A percentile compares a stretch with the other conserved stretches of the same genome.
Conservation (phyloP, 2,329 filamentous ascomycete genomes). For the Diaporthe sp. region DNA sequence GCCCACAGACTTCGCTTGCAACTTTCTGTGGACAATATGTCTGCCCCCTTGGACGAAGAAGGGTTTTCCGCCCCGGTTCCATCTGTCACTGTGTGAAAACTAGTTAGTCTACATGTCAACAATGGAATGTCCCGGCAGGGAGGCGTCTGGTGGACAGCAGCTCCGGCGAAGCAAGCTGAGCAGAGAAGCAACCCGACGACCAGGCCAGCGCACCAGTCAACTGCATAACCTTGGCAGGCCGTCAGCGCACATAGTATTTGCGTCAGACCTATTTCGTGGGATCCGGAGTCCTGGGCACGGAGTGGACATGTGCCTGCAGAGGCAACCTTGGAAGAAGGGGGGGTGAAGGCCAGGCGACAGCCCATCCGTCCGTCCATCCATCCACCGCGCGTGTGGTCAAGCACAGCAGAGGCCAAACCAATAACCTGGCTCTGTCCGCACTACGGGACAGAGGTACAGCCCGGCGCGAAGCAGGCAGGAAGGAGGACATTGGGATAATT, state of each 20-base stretch:
- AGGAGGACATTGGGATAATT: slow-evolving; percentile 18
- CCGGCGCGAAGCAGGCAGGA: slow-evolving; percentile 16
- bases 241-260: slow-evolving; percentile 20
- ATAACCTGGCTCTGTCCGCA: slow-evolving; percentile 14
- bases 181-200: not conserved
- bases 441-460: slow-evolving; percentile 3
- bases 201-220: slow-evolving; percentile 18
- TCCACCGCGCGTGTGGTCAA: not conserved
- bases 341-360: slow-evolving; percentile 1
- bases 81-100: not conserved
- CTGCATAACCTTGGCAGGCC: slow-evolving; percentile 24
- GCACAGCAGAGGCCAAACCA: slow-evolving; percentile 28
- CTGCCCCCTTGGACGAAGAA: not conserved
- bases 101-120: no score
- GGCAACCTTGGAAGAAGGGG: slow-evolving; percentile 4
- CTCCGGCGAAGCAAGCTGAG: not conserved
- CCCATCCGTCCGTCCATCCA: not conserved
- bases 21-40: slow-evolving; percentile 2
- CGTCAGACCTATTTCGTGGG: slow-evolving; percentile 26
- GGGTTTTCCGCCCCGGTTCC: not conserved
- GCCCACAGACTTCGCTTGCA: slow-evolving; percentile 26
- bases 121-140: not conserved
- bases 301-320: slow-evolving; percentile 16
- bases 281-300: slow-evolving; percentile 25
- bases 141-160: not conserved